Percentiles rank a stretch among this genome's conserved stretches.
Conservation (phyloP, 192 early-diverging fungal genomes). For the Oehlia diaphana region DNA sequence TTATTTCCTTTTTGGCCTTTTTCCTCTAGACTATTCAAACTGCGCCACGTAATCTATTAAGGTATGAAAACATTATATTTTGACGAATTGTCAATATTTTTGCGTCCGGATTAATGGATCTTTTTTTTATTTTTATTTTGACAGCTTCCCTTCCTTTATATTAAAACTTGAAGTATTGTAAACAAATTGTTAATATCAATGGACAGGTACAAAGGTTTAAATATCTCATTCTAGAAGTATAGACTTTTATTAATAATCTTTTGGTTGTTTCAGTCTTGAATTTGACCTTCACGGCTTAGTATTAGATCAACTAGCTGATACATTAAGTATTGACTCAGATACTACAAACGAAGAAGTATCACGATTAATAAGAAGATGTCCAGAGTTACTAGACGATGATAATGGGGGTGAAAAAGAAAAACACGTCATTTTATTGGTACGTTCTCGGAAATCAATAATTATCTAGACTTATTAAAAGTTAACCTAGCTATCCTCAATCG, state of each 20-base stretch:
- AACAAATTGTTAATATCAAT: neutral
- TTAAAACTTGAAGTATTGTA: no score
- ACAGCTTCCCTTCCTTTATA: no score
- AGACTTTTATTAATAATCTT: neutral
- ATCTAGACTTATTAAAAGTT: neutral
- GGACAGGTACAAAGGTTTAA: neutral
- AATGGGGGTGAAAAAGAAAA: neutral
- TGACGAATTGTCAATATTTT: no score
- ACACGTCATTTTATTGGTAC: neutral
- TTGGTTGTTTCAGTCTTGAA: constrained; percentile 43
- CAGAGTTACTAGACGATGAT: constrained; percentile 32
- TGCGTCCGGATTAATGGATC: no score
- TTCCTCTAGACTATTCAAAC: no score
- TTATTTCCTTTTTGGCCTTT: no score
- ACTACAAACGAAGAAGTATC: constrained; percentile 47
- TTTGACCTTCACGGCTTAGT: constrained; percentile 57
- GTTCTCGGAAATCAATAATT: neutral
- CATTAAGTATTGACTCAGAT: constrained; percentile 47
- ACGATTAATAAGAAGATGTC: constrained; percentile 43
- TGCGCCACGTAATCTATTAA: no score
- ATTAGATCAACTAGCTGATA: constrained; percentile 45
- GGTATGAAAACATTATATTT: no score
- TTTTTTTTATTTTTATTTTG: no score
- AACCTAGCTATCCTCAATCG: neutral
- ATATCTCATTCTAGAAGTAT: neutral